Base-by-base conservation (phyloP, 805 yeast species). In the Sungouiella blattae region DNA sequence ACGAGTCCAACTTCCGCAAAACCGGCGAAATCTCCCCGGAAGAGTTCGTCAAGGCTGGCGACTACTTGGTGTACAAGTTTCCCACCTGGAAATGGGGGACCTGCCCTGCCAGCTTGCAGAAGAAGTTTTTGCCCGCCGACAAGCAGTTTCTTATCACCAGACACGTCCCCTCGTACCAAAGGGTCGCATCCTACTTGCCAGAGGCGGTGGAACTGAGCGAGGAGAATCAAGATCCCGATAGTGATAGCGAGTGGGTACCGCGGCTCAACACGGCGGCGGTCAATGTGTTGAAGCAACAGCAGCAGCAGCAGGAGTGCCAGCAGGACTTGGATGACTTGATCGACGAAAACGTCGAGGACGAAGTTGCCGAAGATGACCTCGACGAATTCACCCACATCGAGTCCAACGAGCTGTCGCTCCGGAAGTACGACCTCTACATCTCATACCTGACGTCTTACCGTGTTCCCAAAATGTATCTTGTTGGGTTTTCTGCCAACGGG, bases 21-120 rank as follows among this genome's bases (percentile, higher is more conserved):
- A 85, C 96, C 0, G 98, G 98, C 4, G 93, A 91, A 57, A 81
- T 93, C 33, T 86, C 96, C 1, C 98, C 98, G 1, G 95, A 87
- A 35, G 98, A 93, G 58, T 93, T 93, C 62, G 91, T 88, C 7
- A 69, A 68, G 36, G 97, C 98, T 3, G 98, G 98, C 15, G 97
- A 93, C 58, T 93, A 87, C 59, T 65, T 93, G 39, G 89, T 82
- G 21, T 81, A 79, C 60, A 86, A 83, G 68, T 93, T 93, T 57
- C 98, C 98, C 2, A 93, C 98, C 1, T 93, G 98, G 98, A 78
- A 80, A 43, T 93, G 98, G 98, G 53, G 61, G 17, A 28, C 56
- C 6, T 53, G 64, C 35, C 64, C 71, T 21, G 52, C 57, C 33
- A 49, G 39, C 29, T 50, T 64, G 33, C 61, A 52, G 31, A 75